Conservation (phyloP, 2,329 filamentous ascomycete genomes). For the Chalara sp. region DNA sequence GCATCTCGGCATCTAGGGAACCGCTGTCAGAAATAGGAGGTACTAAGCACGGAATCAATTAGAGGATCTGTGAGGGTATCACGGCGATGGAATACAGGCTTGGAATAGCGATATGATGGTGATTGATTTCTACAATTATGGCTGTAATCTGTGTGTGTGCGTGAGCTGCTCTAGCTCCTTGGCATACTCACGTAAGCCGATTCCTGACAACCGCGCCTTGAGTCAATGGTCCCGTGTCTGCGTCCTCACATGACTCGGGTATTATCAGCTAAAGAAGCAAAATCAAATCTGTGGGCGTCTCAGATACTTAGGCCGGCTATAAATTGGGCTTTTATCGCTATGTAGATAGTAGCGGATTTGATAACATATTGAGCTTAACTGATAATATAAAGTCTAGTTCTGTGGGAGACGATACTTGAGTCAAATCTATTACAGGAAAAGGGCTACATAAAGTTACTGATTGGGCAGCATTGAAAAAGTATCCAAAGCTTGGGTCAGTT, state of each 20-base stretch:
- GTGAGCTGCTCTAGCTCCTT: too few relatives aligned
- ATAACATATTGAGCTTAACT: slow-evolving; percentile 1
- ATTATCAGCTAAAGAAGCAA: slow-evolving; percentile 21
- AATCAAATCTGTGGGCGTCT: background rate
- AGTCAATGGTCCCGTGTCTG: slow-evolving; percentile 7
- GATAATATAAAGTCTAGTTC: slow-evolving; percentile 7
- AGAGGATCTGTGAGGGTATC: too few relatives aligned
- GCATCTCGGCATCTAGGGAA: too few relatives aligned
- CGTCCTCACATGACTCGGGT: slow-evolving; percentile 20
- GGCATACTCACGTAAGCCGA: too few relatives aligned
- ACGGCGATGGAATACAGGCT: too few relatives aligned
- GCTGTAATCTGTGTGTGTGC: too few relatives aligned
- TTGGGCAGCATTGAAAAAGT: slow-evolving; percentile 15
- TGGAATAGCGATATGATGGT: too few relatives aligned
- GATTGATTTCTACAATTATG: too few relatives aligned
- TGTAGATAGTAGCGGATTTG: slow-evolving; percentile 3
- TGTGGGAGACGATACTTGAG: slow-evolving; percentile 11
- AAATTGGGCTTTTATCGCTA: slow-evolving; percentile 11
- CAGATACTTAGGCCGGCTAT: slow-evolving; percentile 1
- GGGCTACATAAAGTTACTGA: slow-evolving; percentile 16
- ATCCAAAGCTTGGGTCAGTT: slow-evolving; percentile 3
- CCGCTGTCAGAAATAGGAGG: too few relatives aligned
- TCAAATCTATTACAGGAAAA: slow-evolving; percentile 14
- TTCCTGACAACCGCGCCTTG: too few relatives aligned
- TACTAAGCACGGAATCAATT: too few relatives aligned